A percentile compares a stretch with the other conserved stretches of the same genome.
These are phyloP conservation scores for Diplodia seriata DNA, from an alignment of 2,329 filamentous ascomycete genomes.

Conservation along the genomic window DNA sequence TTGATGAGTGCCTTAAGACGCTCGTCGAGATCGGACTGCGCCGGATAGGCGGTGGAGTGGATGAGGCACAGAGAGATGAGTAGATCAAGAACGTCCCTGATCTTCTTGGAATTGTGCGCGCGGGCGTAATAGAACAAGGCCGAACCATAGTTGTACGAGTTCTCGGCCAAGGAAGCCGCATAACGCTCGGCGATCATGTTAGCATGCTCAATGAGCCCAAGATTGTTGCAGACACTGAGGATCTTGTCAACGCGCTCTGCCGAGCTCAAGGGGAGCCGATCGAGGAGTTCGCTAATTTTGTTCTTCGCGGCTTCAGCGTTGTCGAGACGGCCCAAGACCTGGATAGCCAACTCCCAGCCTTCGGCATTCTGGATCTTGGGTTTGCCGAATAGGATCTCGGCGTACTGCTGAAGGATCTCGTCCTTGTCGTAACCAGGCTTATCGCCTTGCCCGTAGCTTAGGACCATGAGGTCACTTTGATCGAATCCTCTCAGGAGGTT, in stretches of 20 bases:
- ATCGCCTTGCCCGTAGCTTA: constrained; percentile 72
- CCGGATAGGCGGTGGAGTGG: constrained; percentile 81
- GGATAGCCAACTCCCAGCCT: constrained; percentile 83
- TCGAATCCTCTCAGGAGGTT: constrained; percentile 72
- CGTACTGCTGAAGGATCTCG: constrained; percentile 77
- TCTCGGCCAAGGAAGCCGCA: constrained; percentile 76
- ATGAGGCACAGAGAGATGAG: constrained; percentile 87
- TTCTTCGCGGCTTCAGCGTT: constrained; percentile 73
- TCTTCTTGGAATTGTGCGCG: constrained; percentile 77
- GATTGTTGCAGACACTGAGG: constrained; percentile 75
- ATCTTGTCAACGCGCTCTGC: constrained; percentile 79
- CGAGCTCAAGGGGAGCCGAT: constrained; percentile 74
- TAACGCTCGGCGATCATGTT: constrained; percentile 86
- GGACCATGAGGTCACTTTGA: constrained; percentile 82
- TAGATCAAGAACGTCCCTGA: constrained; percentile 84
- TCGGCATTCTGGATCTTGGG: constrained; percentile 37
- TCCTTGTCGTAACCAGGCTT: constrained; percentile 73
- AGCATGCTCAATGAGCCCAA: constrained; percentile 80
- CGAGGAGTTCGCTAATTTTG: constrained; percentile 75
- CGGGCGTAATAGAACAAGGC: constrained; percentile 91
- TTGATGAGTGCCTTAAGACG: constrained; percentile 73
- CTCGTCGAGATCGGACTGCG: constrained; percentile 73
- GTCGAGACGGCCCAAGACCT: constrained; percentile 82
- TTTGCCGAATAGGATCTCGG: constrained; percentile 64
- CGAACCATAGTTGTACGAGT: constrained; percentile 80